phyloP scores from a whole-genome alignment of 2,329 filamentous ascomycete species.

The Sporothrix inflata region DNA sequence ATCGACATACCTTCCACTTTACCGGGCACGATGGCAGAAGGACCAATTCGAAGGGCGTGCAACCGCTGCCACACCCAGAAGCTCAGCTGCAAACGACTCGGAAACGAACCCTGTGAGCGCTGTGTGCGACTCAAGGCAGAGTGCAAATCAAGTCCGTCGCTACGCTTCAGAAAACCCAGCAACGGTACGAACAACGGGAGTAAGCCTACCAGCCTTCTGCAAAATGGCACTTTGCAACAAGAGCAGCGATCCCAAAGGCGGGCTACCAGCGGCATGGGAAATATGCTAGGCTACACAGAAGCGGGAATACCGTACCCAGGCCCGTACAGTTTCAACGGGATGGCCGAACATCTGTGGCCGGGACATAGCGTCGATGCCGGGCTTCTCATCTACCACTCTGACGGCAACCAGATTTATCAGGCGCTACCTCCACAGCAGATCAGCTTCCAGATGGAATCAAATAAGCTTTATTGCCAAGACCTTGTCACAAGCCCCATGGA shows the following conservation, averaged over 20 bases:
- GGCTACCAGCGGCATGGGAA: background rate
- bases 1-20: background rate
- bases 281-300: background rate
- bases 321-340: slow-evolving; percentile 28
- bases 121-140: slow-evolving; percentile 48
- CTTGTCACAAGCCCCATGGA: background rate
- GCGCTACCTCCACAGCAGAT: slow-evolving; percentile 6
- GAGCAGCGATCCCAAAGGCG: background rate
- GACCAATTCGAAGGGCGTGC: slow-evolving; percentile 47
- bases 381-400: slow-evolving; percentile 19
- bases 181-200: slow-evolving; percentile 32
- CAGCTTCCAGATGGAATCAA: background rate
- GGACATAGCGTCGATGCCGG: slow-evolving; percentile 22
- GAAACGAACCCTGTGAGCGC: slow-evolving; percentile 48
- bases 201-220: slow-evolving; percentile 2
- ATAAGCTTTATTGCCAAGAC: background rate
- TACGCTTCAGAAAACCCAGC: slow-evolving; percentile 34
- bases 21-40: slow-evolving; percentile 28
- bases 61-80: slow-evolving; percentile 53
- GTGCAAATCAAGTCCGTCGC: slow-evolving; percentile 51
- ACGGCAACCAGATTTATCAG: slow-evolving; percentile 27
- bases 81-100: slow-evolving; percentile 50
- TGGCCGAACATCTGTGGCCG: slow-evolving; percentile 27
- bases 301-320: slow-evolving; percentile 21
- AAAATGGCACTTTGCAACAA: background rate